Evolutionary conservation across 1,284 basidiomycete species (phyloP).

Genomic region (Naganishia sp.): DNA sequence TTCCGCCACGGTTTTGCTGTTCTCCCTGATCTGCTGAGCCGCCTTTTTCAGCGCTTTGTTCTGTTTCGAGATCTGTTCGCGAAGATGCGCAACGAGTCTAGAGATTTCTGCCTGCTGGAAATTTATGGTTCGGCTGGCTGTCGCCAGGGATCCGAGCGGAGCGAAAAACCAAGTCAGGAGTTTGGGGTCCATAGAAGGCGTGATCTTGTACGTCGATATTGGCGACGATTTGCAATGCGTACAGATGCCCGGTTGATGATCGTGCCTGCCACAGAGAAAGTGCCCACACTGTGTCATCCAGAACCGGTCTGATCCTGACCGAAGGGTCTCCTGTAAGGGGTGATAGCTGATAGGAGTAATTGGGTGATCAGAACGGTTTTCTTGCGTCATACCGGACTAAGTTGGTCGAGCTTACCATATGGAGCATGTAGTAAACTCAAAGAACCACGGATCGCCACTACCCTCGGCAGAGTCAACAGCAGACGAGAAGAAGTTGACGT

Average conservation of each 20-base stretch:
- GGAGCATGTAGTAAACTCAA: conserved; percentile 41
- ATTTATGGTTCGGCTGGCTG: conserved; percentile 26
- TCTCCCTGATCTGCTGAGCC: conserved; percentile 26
- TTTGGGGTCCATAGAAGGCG: conserved; percentile 21
- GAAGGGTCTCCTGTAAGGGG: conserved; percentile 25
- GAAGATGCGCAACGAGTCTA: conserved; percentile 27
- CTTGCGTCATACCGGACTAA: background rate
- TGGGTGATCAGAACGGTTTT: background rate
- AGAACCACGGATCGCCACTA: conserved; percentile 35
- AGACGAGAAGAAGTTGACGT: conserved; percentile 17
- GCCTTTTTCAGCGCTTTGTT: conserved; percentile 30
- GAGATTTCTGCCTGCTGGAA: conserved; percentile 34
- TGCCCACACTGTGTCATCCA: conserved; percentile 50
- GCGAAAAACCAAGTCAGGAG: conserved; percentile 29
- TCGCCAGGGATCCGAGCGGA: conserved; percentile 22
- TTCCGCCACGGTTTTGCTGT: conserved; percentile 6
- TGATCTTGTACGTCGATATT: conserved; percentile 25
- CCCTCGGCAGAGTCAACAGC: conserved; percentile 6
- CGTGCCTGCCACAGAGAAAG: conserved; percentile 43
- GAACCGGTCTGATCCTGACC: conserved; percentile 35
- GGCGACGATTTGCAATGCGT: conserved; percentile 27
- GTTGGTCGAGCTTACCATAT: conserved; percentile 38
- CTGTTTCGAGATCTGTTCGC: conserved; percentile 31
- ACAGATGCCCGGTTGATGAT: conserved; percentile 31
- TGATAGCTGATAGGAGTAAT: conserved; percentile 9